Conservation (phyloP, 257 asterid genomes). For the Ilex asprella region DNA sequence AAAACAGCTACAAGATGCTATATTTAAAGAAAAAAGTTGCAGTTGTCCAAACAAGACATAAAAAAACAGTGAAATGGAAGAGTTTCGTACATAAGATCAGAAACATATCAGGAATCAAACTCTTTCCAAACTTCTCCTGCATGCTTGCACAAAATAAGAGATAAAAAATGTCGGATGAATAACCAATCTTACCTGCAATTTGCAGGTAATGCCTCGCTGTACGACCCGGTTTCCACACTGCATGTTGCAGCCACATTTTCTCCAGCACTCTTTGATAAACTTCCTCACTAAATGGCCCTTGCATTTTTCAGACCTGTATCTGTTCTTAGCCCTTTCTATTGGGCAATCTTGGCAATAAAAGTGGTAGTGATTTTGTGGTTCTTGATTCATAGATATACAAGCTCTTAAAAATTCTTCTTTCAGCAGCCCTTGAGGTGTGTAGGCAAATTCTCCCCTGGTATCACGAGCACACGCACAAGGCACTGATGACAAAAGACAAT, state of each 20-base stretch:
- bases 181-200: constrained; percentile 48
- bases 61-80: no score
- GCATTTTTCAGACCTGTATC: constrained; percentile 60
- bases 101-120: no score
- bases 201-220: constrained; percentile 77
- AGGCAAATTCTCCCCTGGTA: constrained; percentile 73
- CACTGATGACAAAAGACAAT: constrained; percentile 51
- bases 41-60: no score
- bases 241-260: constrained; percentile 79
- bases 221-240: constrained; percentile 95
- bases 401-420: constrained; percentile 68
- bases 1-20: no score
- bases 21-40: no score
- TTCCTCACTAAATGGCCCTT: constrained; percentile 83
- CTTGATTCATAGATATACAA: constrained; percentile 67
- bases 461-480: constrained; percentile 81
- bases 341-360: constrained; percentile 80
- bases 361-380: constrained; percentile 59
- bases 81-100: no score
- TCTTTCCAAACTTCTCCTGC: no score
- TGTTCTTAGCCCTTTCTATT: constrained; percentile 56
- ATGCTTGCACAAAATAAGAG: no score
- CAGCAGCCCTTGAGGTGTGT: constrained; percentile 71
- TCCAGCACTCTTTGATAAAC: constrained; percentile 94
- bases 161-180: no score